phyloP scores from a whole-genome alignment of 1,139 yeast species.

The Eremothecium cymbalariae region DNA sequence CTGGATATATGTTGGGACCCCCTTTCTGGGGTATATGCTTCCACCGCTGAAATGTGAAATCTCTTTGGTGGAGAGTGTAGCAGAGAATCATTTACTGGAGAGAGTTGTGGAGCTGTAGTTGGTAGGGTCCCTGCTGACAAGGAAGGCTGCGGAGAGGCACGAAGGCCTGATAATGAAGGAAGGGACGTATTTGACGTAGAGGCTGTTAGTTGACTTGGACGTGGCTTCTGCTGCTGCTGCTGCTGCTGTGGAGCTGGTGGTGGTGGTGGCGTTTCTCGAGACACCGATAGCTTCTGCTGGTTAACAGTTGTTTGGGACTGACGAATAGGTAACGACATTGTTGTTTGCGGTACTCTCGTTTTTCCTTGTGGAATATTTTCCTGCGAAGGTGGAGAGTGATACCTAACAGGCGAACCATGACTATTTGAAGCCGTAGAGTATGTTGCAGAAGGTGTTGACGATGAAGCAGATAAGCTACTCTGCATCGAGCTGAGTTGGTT shows the following conservation, averaged over 20 bases:
- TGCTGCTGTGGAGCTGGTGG: conserved; percentile 11
- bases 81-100: conserved; percentile 26
- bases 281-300: neutral
- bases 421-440: neutral
- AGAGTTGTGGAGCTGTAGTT: conserved; percentile 18
- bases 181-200: conserved; percentile 4
- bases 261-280: conserved; percentile 8
- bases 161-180: conserved; percentile 3
- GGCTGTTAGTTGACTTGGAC: conserved; percentile 4
- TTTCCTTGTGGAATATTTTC: neutral
- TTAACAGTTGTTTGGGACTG: neutral
- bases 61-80: conserved; percentile 39
- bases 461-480: conserved; percentile 6
- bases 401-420: neutral
- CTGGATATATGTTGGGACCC: conserved; percentile 41
- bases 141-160: conserved; percentile 6
- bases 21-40: conserved; percentile 77
- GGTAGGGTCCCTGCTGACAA: conserved; percentile 14
- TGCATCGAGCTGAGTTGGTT: neutral
- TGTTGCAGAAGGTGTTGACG: conserved; percentile 7
- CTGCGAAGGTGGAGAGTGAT: neutral
- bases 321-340: conserved; percentile 6
- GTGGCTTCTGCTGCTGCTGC: conserved; percentile 10
- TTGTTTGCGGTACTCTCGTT: conserved; percentile 1
- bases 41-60: conserved; percentile 50